Evolutionary conservation across 1,284 basidiomycete species (phyloP), one percentile per base, ranked within the genome.

Genomic region (Puccinia coronata): DNA sequence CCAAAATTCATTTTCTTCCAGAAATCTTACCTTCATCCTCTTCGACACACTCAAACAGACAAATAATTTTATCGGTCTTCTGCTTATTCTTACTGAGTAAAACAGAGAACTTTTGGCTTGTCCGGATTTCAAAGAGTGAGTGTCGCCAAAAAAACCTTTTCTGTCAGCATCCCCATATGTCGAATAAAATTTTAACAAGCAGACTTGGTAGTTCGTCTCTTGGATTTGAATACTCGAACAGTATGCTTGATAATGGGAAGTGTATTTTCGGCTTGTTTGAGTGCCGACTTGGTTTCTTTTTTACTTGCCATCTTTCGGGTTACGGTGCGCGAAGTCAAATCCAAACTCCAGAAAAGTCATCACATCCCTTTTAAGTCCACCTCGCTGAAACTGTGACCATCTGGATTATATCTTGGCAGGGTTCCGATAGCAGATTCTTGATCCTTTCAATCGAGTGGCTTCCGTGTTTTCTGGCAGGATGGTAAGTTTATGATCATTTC

Each of bases 361-460:
- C n/a, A n/a, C n/a, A n/a, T n/a, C n/a, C n/a, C n/a, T n/a, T n/a
- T n/a, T n/a, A n/a, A n/a, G n/a, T n/a, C n/a, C n/a, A 51, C 25
- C 1, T 73, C 6, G 9, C 61, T 41, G 23, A 63, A 39, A 63
- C 36, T 41, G 16, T 41, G 1, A 39, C 61, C 18, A 23, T 31
- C 36, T 18, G 3, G 61, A 23, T 49, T 31, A 49, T 34, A 31
- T 63, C 23, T 16, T 20, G 1, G 47, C 39, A 73, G 71, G 71
- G 71, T 39, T 49, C 71, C 23, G 71, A 73, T 57, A 73, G 71
- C 18, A 55, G 71, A 55, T 73, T 73, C n/a, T 57, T 73, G 34
- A 73, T 73, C 49, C 51, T 73, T 41, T 73, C 71, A n/a, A 53
- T 73, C 49, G 71, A 73, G n/a, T 73, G 71, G 71, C 53, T 73